Evolutionary conservation across 768 basidiomycete species (phyloP).

Genomic region (Coprinopsis strossmayeri): DNA sequence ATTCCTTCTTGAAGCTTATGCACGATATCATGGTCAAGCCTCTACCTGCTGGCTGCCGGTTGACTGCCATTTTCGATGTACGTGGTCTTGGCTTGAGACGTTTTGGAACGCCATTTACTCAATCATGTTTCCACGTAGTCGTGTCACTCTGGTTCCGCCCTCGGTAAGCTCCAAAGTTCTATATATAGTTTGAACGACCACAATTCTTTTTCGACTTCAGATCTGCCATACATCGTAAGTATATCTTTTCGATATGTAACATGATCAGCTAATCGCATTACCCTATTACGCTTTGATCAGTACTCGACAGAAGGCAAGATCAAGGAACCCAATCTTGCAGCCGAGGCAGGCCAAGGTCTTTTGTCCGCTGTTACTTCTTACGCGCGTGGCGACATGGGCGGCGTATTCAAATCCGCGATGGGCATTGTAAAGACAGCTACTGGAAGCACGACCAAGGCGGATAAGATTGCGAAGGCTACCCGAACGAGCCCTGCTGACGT

Average conservation of each 20-base stretch:
- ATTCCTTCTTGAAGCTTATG: slow-evolving; percentile 56
- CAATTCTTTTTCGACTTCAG: slow-evolving; percentile 22
- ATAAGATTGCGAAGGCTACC: slow-evolving; percentile 50
- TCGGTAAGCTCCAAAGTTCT: slow-evolving; percentile 42
- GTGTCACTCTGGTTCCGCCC: slow-evolving; percentile 85
- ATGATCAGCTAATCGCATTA: background rate
- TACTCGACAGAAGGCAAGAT: slow-evolving; percentile 95
- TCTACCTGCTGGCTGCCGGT: slow-evolving; percentile 80
- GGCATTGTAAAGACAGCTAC: slow-evolving; percentile 72
- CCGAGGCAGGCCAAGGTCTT: slow-evolving; percentile 83
- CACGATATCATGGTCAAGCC: slow-evolving; percentile 75
- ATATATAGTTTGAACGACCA: background rate
- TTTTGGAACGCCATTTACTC: background rate
- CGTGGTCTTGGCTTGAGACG: slow-evolving; percentile 18
- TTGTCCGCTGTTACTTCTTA: slow-evolving; percentile 75
- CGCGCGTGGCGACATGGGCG: slow-evolving; percentile 71
- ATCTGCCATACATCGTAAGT: slow-evolving; percentile 62
- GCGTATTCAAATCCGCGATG: slow-evolving; percentile 67
- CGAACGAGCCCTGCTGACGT: slow-evolving; percentile 83
- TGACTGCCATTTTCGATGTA: slow-evolving; percentile 80
- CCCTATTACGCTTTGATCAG: slow-evolving; percentile 23
- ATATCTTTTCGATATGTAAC: background rate
- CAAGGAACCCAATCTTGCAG: slow-evolving; percentile 87
- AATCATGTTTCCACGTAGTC: slow-evolving; percentile 37
- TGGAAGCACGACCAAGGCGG: slow-evolving; percentile 58